Conservation (phyloP, 495 filamentous ascomycete genomes). For the Hypoxylon perforatum region DNA sequence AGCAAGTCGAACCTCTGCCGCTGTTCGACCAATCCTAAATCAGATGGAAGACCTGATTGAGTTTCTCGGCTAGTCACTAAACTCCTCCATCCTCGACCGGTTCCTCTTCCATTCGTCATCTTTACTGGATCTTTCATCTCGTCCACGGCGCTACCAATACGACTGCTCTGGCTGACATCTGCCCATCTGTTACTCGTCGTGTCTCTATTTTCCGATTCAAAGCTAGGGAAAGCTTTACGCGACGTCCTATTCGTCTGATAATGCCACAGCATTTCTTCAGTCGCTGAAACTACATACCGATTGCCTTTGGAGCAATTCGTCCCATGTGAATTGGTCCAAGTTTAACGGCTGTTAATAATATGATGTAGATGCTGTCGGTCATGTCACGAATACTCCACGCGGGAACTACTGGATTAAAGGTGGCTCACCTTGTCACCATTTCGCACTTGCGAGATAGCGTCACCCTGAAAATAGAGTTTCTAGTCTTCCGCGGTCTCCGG, state of each 20-base stretch:
- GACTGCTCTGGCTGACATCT: constrained; percentile 5
- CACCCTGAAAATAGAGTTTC: constrained; percentile 31
- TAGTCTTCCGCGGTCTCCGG: constrained; percentile 25
- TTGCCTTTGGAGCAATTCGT: neutral
- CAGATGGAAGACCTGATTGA: constrained; percentile 19
- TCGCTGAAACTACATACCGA: neutral
- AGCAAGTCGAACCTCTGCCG: constrained; percentile 6
- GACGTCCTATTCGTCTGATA: neutral
- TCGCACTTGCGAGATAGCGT: constrained; percentile 26
- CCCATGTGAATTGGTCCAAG: neutral
- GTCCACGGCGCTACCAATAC: constrained; percentile 1
- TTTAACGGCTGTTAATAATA: neutral
- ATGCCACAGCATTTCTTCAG: neutral
- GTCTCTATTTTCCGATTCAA: neutral
- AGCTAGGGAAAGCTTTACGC: neutral
- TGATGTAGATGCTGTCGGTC: constrained; percentile 16
- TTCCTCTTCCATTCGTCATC: constrained; percentile 13
- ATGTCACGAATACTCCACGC: constrained; percentile 19
- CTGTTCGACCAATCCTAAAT: constrained; percentile 15
- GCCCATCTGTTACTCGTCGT: neutral
- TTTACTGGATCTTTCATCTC: constrained; percentile 22
- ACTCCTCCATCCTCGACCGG: neutral
- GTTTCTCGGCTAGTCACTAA: constrained; percentile 23
- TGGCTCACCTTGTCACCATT: constrained; percentile 31
- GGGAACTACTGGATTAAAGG: constrained; percentile 24